Evolutionary conservation across 306 rosid species (phyloP), one percentile per base, ranked within the genome.

Genomic region (Castanea sativa): DNA sequence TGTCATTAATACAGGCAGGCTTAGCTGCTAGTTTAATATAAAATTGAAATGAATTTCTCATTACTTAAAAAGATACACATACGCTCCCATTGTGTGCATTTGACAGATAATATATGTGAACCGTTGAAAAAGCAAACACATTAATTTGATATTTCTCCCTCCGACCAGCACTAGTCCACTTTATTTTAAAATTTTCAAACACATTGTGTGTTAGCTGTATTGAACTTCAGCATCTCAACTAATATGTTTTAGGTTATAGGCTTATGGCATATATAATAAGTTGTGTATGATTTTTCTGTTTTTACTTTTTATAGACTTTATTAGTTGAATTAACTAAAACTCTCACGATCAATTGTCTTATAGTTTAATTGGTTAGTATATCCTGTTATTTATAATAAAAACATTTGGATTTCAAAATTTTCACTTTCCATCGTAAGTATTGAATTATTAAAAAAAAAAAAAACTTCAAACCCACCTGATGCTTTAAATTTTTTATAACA

Each of bases 211-310:
- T 33, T 82, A 65, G 86, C 82, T 79, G 86, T 77, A 76, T 69
- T 63, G 79, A 65, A 79, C 55, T 57, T 76, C 53, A 79, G 82
- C 87, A 25, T 71, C 61, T 69, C 83, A 83, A 79, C 86, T 19
- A 77, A 82, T 79, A 52, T 55, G 63, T 58, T 51, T 38, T 2
- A 41, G 45, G 45, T 2, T 8, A 41, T 41, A 41, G 45, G 45
- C 45, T 8, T 0, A 41, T 8, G 8, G 45, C 45, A 41, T 8
- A 2, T 41, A 41, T 41, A 2, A 41, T 41, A 41, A 41, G 11
- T 0, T 41, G 3, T 41, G 12, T 7, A 2, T 41, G 11, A 1
- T 2, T 41, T 41, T 41, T 41, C 12, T 41, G 45, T 41, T 41
- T 41, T 41, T 41, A 41, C 12, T 8, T 41, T 41, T 41, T 41